Conservation (phyloP, 441 rosid genomes). For the Biscutella laevigata region DNA sequence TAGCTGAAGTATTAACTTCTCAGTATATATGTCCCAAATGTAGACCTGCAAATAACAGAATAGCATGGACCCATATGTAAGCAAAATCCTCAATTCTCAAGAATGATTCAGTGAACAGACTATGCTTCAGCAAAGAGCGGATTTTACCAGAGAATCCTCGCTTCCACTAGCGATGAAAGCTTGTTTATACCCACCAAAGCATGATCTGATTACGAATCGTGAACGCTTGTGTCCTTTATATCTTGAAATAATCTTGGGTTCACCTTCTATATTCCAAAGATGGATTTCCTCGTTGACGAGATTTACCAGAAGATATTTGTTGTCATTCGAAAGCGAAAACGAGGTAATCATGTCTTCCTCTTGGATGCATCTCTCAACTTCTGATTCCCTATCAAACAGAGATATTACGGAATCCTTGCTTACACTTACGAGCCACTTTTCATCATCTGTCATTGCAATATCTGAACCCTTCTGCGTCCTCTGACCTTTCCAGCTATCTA, state of each 20-base stretch:
- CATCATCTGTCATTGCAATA: conserved; percentile 56
- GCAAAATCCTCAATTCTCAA: neutral
- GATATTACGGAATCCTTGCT: conserved; percentile 49
- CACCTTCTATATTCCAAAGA: conserved; percentile 64
- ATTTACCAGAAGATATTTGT: conserved; percentile 50
- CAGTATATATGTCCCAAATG: conserved; percentile 53
- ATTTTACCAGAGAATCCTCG: conserved; percentile 63
- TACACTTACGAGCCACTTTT: conserved; percentile 48
- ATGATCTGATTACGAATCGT: conserved; percentile 60
- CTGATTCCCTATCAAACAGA: conserved; percentile 44
- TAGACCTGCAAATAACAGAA: conserved; percentile 40
- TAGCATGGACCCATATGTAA: neutral
- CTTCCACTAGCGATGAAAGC: conserved; percentile 68
- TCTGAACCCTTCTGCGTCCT: conserved; percentile 53
- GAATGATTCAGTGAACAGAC: neutral
- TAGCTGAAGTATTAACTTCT: conserved; percentile 36
- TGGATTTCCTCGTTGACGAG: conserved; percentile 62
- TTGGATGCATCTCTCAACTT: conserved; percentile 41
- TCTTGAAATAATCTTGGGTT: conserved; percentile 40
- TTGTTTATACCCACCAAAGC: conserved; percentile 64
- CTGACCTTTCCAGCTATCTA: conserved; percentile 66
- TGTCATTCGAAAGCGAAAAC: conserved; percentile 54
- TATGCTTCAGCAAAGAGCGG: neutral
- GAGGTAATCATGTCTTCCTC: conserved; percentile 55
- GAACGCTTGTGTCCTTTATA: conserved; percentile 62